Base-by-base conservation (phyloP, 2,329 filamentous ascomycete species). In the Paradendryphiella salina region DNA sequence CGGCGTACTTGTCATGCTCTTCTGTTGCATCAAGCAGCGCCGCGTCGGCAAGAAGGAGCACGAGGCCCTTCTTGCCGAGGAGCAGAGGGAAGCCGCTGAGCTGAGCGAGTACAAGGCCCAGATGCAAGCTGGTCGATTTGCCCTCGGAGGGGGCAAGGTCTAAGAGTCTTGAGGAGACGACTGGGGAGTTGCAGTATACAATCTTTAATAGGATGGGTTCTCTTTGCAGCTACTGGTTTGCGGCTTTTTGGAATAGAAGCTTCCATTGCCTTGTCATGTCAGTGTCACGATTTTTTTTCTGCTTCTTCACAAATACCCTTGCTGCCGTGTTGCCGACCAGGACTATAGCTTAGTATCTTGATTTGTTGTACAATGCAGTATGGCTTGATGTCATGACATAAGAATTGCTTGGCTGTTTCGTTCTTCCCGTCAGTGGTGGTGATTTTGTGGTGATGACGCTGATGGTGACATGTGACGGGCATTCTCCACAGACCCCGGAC, bases 11-110 rank as follows among this genome's bases (percentile, higher is more conserved):
- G 48, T 67, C 42, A 54, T 73, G 46, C 32, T 63, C 26, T 72
- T 73, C 61, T 74, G 60, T 64, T 75, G 69, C 65, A 61, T 75
- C 62, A 70, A 71, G 61, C 70, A 73, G 56, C 69, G 71, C 37
- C 71, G 70, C 40, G 67, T 64, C 2, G 73, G 73, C 34, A 65
- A 60, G 44, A 61, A 54, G 18, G 73, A 74, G 44, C 63, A 65
- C 44, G 64, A 64, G 20, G 65, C 65, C 3, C 62, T 67, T 28
- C 54, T 70, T n/a, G 70, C 71, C 1, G 51, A 61, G 38, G 59
- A 69, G 53, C 56, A 71, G 50, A 73, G 73, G 59, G 72, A 74
- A 52, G 65, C 67, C n/a, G 64, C 67, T 11, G 69, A 73, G 47
- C 61, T 71, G 38, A 58, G 63, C 39, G 58, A 66, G 44, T 71